Evolutionary conservation across 768 basidiomycete genomes (phyloP), one percentile per base, ranked within the genome.

Genomic region (Coprinopsis marcescibilis): DNA sequence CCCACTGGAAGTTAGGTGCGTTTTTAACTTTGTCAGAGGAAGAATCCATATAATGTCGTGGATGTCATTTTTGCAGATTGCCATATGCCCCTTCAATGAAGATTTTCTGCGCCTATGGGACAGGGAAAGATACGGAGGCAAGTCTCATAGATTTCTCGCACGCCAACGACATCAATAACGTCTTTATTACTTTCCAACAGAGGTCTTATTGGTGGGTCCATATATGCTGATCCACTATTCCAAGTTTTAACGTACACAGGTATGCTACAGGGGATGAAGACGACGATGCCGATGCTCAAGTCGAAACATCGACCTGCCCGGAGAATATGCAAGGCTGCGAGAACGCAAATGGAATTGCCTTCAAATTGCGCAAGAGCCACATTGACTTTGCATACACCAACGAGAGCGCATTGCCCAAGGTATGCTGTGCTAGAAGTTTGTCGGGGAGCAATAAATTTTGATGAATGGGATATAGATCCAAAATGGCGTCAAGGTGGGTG

Each of bases 91-190:
- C 95, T 1, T 86, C 84, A 3, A 86, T 96, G 83, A 89, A 85
- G 59, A 83, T 95, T 23, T 88, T 83, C 62, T 97, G 94, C 53
- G 78, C 93, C 2, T 97, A 98, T 66, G 95, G 95, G 0, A 85
- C 90, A 54, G 95, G 95, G 15, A 97, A 97, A 60, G 88, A 93
- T 56, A 99, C 93, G 0, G 93, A 96, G 76, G 88, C 81, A 30
- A 52, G 75, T 46, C n/a, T n/a, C n/a, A n/a, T n/a, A n/a, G n/a
- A n/a, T 8, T 8, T 8, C n/a, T 32, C 30, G 19, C 26, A 43
- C 17, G 35, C 19, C 35, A 32, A 32, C n/a, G 29, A 32, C 8
- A 32, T 37, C 11, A 17, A 37, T 37, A 7, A 10, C 7, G 19
- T 37, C 11, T 10, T 11, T 37, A 37, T 11, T 37, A 8, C 10